phyloP scores from a whole-genome alignment of 768 basidiomycete species.

The Trametes coccinea region DNA sequence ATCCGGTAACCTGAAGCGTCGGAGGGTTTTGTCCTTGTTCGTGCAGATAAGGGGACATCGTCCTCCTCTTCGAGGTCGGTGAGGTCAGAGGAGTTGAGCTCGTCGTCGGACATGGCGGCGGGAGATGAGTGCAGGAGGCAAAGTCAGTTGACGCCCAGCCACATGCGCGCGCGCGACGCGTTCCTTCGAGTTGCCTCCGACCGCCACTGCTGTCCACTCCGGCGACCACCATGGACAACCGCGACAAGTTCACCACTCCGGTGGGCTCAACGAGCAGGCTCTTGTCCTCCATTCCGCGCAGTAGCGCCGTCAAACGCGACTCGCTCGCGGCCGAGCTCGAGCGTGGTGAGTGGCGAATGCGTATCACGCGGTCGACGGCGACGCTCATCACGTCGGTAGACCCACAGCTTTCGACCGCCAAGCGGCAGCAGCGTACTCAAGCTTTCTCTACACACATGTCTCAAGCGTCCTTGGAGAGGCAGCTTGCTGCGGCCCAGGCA shows the following conservation, averaged over 20 bases:
- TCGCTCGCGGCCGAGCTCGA: constrained; percentile 69
- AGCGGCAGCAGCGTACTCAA: constrained; percentile 66
- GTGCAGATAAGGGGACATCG: constrained; percentile 11
- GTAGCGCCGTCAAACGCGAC: constrained; percentile 55
- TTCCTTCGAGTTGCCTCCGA: background rate
- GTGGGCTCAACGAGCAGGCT: constrained; percentile 20
- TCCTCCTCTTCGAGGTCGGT: constrained; percentile 32
- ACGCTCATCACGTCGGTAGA: constrained; percentile 41
- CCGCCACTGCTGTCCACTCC: background rate
- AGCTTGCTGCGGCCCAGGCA: constrained; percentile 60
- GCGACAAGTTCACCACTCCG: constrained; percentile 29
- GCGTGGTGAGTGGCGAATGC: constrained; percentile 43
- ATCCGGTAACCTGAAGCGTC: constrained; percentile 22
- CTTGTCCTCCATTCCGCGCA: constrained; percentile 20
- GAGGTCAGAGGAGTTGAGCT: constrained; percentile 29
- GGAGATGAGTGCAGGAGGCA: background rate
- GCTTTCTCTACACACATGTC: constrained; percentile 62
- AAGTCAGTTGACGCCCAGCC: background rate
- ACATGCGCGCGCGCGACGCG: background rate
- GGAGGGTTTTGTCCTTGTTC: constrained; percentile 6
- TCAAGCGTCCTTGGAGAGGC: constrained; percentile 67
- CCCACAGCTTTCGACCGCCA: constrained; percentile 63
- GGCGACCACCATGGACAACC: constrained; percentile 19
- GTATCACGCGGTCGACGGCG: constrained; percentile 2
- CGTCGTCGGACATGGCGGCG: constrained; percentile 10